Conservation (phyloP, 1,139 yeast genomes). For the Taphrina deformans region DNA sequence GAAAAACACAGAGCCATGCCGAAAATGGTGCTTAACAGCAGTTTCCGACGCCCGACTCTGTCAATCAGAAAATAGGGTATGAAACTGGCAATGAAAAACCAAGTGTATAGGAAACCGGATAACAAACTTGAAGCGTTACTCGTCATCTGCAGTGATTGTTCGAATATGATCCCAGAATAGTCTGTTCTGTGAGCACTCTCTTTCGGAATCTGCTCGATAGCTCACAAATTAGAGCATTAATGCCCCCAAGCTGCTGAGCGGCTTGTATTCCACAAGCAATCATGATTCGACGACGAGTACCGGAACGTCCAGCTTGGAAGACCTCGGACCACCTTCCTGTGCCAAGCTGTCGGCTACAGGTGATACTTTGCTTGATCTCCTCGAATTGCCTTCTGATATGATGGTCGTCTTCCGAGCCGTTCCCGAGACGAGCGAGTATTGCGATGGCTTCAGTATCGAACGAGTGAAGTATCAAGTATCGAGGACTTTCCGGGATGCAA, state of each 20-base stretch:
- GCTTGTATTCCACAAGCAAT: constrained; percentile 88
- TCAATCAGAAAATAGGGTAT: constrained; percentile 93
- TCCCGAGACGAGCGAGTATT: constrained; percentile 53
- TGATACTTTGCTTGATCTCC: constrained; percentile 74
- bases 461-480: constrained; percentile 52
- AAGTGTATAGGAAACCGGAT: constrained; percentile 84
- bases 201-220: neutral
- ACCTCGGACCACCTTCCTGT: constrained; percentile 61
- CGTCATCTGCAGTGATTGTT: constrained; percentile 88
- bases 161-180: constrained; percentile 30
- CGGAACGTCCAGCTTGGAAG: constrained; percentile 53
- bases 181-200: neutral
- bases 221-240: constrained; percentile 71
- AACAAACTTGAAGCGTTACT: constrained; percentile 72
- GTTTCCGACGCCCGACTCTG: constrained; percentile 84
- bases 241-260: constrained; percentile 91
- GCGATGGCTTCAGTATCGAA: constrained; percentile 53
- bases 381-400: constrained; percentile 54
- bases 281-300: constrained; percentile 71
- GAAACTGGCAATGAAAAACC: constrained; percentile 71
- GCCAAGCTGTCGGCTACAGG: constrained; percentile 76
- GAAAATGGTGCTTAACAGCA: constrained; percentile 72
- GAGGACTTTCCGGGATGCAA: constrained; percentile 54
- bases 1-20: constrained; percentile 61
- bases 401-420: constrained; percentile 38